Percentiles rank a stretch among this genome's conserved stretches.
Conservation (phyloP, 208 protist genomes). For the Acanthamoeba quina region DNA sequence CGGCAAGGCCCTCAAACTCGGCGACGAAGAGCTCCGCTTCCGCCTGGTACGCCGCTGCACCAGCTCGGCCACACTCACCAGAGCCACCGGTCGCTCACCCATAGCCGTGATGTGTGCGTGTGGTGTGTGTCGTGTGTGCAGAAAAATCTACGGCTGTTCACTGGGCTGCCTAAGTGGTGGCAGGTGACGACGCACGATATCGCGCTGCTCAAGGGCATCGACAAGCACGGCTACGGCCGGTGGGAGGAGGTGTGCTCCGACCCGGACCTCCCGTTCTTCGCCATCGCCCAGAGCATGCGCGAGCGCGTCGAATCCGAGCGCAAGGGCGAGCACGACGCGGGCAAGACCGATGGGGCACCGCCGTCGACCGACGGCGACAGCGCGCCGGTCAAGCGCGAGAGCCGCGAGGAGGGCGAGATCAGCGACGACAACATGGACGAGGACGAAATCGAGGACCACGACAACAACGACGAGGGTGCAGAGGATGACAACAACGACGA, state of each 20-base stretch:
- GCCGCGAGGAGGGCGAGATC: conserved; percentile 43
- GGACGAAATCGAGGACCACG: neutral
- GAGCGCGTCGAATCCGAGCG: conserved; percentile 42
- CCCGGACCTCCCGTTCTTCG: conserved; percentile 57
- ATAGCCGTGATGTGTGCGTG: neutral
- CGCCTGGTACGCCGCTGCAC: neutral
- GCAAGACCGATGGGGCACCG: neutral
- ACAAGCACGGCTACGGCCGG: conserved; percentile 66
- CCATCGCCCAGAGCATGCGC: conserved; percentile 45
- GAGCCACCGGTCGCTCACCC: neutral
- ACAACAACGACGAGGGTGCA: neutral
- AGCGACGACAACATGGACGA: conserved; percentile 17
- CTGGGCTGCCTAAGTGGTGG: conserved; percentile 70
- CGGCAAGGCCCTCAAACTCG: conserved; percentile 42
- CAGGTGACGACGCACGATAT: conserved; percentile 38
- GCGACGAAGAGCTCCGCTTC: conserved; percentile 33
- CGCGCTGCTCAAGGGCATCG: conserved; percentile 69
- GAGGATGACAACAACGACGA: neutral
- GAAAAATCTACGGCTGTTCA: conserved; percentile 4
- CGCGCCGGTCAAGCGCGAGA: neutral
- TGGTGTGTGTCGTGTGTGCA: neutral
- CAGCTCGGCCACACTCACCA: neutral
- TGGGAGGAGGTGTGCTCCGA: conserved; percentile 75
- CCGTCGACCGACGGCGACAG: neutral
- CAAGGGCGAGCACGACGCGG: conserved; percentile 18